A percentile compares a stretch with the other conserved stretches of the same genome.
phyloP scores from a whole-genome alignment of 1,139 yeast genomes.

The Diutina rugosa region DNA sequence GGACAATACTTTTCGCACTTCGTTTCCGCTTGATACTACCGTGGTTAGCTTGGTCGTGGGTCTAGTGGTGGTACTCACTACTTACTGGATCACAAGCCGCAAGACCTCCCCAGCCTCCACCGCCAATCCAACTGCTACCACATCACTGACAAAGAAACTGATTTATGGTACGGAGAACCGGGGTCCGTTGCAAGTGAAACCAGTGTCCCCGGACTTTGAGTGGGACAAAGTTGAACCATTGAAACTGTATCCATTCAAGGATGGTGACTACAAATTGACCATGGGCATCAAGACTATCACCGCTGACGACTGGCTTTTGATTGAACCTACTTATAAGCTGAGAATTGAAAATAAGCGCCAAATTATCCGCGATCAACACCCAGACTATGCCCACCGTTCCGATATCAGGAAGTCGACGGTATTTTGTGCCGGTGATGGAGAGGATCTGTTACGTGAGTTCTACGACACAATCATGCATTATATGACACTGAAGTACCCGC shows the following conservation, averaged over 20 bases:
- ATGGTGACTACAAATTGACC: slow-evolving; percentile 49
- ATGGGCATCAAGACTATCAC: slow-evolving; percentile 51
- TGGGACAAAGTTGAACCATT: slow-evolving; percentile 33
- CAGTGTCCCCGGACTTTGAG: slow-evolving; percentile 22
- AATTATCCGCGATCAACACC: slow-evolving; percentile 25
- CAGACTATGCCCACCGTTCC: slow-evolving; percentile 18
- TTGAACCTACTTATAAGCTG: slow-evolving; percentile 50
- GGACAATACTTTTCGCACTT: too few relatives aligned
- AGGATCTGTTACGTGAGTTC: slow-evolving; percentile 41
- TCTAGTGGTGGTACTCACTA: not conserved
- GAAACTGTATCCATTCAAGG: slow-evolving; percentile 40
- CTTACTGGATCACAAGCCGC: not conserved
- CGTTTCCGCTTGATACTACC: not conserved
- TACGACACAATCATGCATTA: slow-evolving; percentile 37
- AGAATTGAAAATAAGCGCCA: slow-evolving; percentile 30
- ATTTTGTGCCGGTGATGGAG: slow-evolving; percentile 27
- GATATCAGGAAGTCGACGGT: slow-evolving; percentile 18
- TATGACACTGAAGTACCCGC: slow-evolving; percentile 48
- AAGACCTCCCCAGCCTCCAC: not conserved
- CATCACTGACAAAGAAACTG: not conserved
- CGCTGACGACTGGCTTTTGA: slow-evolving; percentile 48
- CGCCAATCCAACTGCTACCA: not conserved
- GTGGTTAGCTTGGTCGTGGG: not conserved
- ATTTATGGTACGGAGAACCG: not conserved
- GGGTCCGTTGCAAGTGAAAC: slow-evolving; percentile 3